Evolutionary conservation across 208 protist species (phyloP), one percentile per base, ranked within the genome.

Genomic region (Trypanosoma lewisi): DNA sequence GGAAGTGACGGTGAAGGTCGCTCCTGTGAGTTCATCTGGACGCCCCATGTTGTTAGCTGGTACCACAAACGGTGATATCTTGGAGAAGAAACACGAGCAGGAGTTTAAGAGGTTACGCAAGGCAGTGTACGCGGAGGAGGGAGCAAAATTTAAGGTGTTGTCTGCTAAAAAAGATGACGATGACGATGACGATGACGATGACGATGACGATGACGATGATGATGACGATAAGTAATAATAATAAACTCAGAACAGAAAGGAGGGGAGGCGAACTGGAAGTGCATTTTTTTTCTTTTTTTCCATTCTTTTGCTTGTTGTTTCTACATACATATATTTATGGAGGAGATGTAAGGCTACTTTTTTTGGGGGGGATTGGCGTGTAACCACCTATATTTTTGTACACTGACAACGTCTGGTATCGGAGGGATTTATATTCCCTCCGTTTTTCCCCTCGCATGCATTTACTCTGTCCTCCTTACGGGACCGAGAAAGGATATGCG

Each of bases 91-190:
- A 52, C 77, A 81, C 33, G 77, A 70, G 31, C 57, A 55, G 27
- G 79, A 95, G 54, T 95, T 95, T 51, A 75, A 67, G 34, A 75
- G 63, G 53, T 86, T 95, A 82, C 80, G 89, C 27, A 78, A 67
- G 61, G 84, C 82, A n/a, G 84, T 95, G 4, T 95, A 95, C 58
- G 89, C 89, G 12, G 89, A 95, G 39, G 89, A 95, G 54, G 89
- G 89, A 6, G 77, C 79, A 19, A 91, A 87, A 62, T 91, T 93
- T 50, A 95, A 87, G 63, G 70, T 58, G 33, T 50, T 84, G 16
- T 64, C 93, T 11, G 56, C 74, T 21, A 67, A 75, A 49, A 34
- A 65, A 19, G 36, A 65, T 42, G 17, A 70, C 2, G 48, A 78
- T 28, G 70, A 85, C 0, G 75, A 86, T 9, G 78, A 86, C n/a